phyloP scores from a whole-genome alignment of 768 basidiomycete genomes.

The Phylloporus sp. region DNA sequence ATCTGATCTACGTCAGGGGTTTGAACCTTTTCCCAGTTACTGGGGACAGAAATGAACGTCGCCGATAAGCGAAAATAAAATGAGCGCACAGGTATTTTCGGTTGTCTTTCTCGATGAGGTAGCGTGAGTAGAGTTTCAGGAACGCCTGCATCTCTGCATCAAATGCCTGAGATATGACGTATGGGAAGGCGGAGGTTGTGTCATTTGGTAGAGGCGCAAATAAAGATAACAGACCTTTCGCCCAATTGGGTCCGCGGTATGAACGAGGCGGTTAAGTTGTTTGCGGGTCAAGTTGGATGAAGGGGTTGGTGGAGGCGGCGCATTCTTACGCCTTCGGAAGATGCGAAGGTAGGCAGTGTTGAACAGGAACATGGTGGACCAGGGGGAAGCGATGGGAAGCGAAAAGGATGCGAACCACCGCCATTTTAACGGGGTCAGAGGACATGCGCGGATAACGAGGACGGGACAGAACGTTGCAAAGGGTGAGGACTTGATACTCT shows the following conservation, averaged over 20 bases:
- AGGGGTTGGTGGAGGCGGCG: conserved; percentile 26
- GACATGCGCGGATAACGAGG: conserved; percentile 24
- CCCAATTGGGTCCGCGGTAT: conserved; percentile 48
- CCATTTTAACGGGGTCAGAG: conserved; percentile 18
- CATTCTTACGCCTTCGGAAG: conserved; percentile 44
- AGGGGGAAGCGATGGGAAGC: conserved; percentile 24
- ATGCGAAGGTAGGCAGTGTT: conserved; percentile 29
- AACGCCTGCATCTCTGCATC: conserved; percentile 96
- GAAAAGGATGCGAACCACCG: conserved; percentile 15
- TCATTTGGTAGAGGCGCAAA: conserved; percentile 22
- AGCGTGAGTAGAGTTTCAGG: conserved; percentile 94
- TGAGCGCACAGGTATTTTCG: conserved; percentile 75
- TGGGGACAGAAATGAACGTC: conserved; percentile 28
- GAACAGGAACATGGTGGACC: conserved; percentile 26
- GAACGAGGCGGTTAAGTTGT: conserved; percentile 66
- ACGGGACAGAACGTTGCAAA: conserved; percentile 2
- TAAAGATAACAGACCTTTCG: conserved; percentile 47
- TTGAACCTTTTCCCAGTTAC: conserved; percentile 88
- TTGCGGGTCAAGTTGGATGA: conserved; percentile 54
- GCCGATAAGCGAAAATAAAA: conserved; percentile 6
- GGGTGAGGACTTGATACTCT: too few species aligned
- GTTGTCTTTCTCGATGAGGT: conserved; percentile 84
- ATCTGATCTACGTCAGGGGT: conserved; percentile 85
- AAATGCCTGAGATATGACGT: conserved; percentile 43
- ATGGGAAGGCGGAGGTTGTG: conserved; percentile 17